Base-by-base conservation (phyloP, 164 flowering plant species). In the Warburgia ugandensis region DNA sequence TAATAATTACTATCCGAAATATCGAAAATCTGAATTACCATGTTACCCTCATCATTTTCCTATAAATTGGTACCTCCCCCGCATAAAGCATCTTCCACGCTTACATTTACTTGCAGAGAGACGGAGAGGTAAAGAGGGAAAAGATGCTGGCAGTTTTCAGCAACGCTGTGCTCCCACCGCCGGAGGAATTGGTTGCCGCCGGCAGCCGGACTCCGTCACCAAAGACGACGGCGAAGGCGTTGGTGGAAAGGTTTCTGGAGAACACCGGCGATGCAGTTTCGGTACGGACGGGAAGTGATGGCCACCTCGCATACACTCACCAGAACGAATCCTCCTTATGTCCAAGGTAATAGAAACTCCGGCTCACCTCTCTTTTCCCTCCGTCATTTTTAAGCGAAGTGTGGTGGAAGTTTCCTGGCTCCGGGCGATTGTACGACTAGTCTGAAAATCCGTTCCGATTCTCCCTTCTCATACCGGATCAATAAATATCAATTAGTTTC, bases 181-280 rank as follows among this genome's bases (percentile, higher is more conserved):
- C 95, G 38, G 95, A 83, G 5, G 95, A 81, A 72, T 79, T 86
- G 32, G 91, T 83, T 22, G 84, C 83, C 20, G 95, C 95, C 59
- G 95, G 95, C 8, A 44, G 81, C 68, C 71, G 95, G 49, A 83
- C 95, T 1, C 91, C 95, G 27, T 83, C 91, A 23, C 91, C 95
- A 12, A 86, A 86, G 73, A 74, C 50, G 52, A 60, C 69, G 33
- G 68, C 91, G 36, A 53, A 70, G 39, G 71, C 68, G 19, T 65
- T 86, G 33, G 48, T 81, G 32, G 68, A 73, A 32, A 74, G 86
- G 17, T 89, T 83, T 63, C 16, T 76, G 3, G 54, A 59, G 36
- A 59, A 33, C 28, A 65, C 73, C 49, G 19, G 76, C 21, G 65
- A 74, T n/a, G 78, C 81, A 11, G 83, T 82, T 29, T 72, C 88